A percentile compares a stretch with the other conserved stretches of the same genome.
These are phyloP conservation scores for Sugiyamaella americana DNA, from an alignment of 805 yeast genomes.

Conservation along the genomic window DNA sequence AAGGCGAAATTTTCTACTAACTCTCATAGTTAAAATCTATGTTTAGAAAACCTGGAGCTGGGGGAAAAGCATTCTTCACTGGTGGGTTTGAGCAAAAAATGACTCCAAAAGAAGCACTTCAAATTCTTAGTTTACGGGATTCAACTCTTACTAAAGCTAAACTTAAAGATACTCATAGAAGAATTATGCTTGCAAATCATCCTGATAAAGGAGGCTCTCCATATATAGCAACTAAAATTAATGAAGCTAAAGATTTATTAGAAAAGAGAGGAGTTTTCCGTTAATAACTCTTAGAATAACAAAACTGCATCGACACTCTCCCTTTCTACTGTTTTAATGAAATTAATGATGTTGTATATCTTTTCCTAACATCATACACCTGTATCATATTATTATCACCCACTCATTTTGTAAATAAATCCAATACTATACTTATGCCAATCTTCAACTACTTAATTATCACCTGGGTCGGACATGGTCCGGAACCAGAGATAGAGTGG, in stretches of 20 bases:
- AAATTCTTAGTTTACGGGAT: constrained; percentile 60
- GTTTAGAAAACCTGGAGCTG: constrained; percentile 39
- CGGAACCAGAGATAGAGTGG: too few species aligned
- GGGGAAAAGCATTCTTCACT: constrained; percentile 62
- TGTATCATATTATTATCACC: too few species aligned
- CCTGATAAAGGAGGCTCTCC: constrained; percentile 89
- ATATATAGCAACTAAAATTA: constrained; percentile 74
- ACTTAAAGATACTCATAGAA: constrained; percentile 66
- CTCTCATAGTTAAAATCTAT: constrained; percentile 16
- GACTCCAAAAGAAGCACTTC: constrained; percentile 83
- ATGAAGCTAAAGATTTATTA: constrained; percentile 76
- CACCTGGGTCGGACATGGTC: too few species aligned
- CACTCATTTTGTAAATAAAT: too few species aligned
- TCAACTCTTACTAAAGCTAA: constrained; percentile 33
- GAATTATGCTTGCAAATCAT: constrained; percentile 73
- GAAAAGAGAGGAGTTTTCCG: constrained; percentile 48
- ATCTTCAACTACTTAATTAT: too few species aligned
- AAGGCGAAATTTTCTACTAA: not conserved
- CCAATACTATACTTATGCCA: too few species aligned
- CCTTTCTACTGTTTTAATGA: too few species aligned
- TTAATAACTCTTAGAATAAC: constrained; percentile 66
- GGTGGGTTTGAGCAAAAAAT: constrained; percentile 93
- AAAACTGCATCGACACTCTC: constrained; percentile 94
- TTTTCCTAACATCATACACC: too few species aligned
- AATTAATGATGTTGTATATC: too few species aligned